Conservation (phyloP, 768 basidiomycete genomes). For the Podaxis sp. region DNA sequence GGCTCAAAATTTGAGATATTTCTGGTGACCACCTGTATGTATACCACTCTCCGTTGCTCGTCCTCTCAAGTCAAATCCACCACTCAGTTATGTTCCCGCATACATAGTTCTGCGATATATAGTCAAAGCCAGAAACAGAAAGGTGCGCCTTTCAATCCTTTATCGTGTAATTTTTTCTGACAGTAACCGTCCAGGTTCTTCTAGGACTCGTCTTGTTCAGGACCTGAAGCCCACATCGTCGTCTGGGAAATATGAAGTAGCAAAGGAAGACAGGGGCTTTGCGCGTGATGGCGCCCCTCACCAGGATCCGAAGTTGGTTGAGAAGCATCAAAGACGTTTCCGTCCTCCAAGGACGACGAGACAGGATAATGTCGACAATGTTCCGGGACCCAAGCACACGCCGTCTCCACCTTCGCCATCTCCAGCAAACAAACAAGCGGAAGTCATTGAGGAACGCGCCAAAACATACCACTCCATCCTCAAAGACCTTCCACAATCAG, state of each 20-base stretch:
- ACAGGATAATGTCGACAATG: background rate
- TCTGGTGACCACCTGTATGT: background rate
- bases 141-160: background rate
- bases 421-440: background rate
- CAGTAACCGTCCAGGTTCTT: constrained; percentile 1
- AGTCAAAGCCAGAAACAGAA: background rate
- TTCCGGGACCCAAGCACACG: too few species aligned
- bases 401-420: background rate
- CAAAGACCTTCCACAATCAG: constrained; percentile 8
- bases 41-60: background rate
- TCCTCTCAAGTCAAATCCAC: background rate
- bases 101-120: constrained; percentile 3
- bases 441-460: background rate
- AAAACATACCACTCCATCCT: constrained; percentile 2
- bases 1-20: background rate
- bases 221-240: constrained; percentile 6
- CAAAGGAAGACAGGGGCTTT: background rate
- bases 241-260: constrained; percentile 12
- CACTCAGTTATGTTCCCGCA: background rate
- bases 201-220: constrained; percentile 14
- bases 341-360: background rate
- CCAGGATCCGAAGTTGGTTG: background rate
- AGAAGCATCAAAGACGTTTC: background rate
- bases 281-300: constrained; percentile 6
- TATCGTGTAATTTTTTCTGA: background rate